Evolutionary conservation across 768 basidiomycete genomes (phyloP), one percentile per base, ranked within the genome.

Genomic region (Boletellus sp.): DNA sequence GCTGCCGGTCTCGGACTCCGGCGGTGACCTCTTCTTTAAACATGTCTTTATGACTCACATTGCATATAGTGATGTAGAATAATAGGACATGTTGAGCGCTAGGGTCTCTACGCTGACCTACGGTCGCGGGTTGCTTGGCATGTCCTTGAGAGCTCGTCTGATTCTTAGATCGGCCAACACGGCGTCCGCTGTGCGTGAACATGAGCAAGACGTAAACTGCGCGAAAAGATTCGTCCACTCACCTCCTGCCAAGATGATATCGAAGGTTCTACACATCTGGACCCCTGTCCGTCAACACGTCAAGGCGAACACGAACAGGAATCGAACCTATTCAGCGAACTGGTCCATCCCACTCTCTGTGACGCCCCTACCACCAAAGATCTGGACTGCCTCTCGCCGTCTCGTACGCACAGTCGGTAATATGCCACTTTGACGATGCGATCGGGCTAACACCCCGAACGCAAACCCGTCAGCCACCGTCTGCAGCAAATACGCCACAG

Each of bases 121-220:
- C 45, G 80, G 59, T 34, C 78, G 70, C 23, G 74, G 70, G 49
- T 77, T 71, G 61, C 68, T 72, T 3, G 81, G 80, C 75, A 84
- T 83, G 28, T 68, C 65, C 34, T 77, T 71, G 54, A 81, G 70
- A 13, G 80, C 81, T 63, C 81, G 80, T 32, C 80, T 73, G 3
- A 83, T 80, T 23, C 81, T 81, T 4, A 84, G 67, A 56, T 83
- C 82, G 9, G 73, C 78, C 23, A 84, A 69, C 6, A 83, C 79
- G 53, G 44, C 22, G 24, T 45, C 44, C 12, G 44, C 44, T 37
- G n/a, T 0, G 17, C 19, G 32, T 9, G 13, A 32, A 12, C 3
- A 19, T 20, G 5, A 38, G 9, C n/a, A 33, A 20, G 7, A 2
- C 32, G 31, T 22, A 22, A 31, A 28, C 41, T 19, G 20, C 28